Conservation (phyloP, 106 monocot genomes). For the Dendrobium chrysotoxum region DNA sequence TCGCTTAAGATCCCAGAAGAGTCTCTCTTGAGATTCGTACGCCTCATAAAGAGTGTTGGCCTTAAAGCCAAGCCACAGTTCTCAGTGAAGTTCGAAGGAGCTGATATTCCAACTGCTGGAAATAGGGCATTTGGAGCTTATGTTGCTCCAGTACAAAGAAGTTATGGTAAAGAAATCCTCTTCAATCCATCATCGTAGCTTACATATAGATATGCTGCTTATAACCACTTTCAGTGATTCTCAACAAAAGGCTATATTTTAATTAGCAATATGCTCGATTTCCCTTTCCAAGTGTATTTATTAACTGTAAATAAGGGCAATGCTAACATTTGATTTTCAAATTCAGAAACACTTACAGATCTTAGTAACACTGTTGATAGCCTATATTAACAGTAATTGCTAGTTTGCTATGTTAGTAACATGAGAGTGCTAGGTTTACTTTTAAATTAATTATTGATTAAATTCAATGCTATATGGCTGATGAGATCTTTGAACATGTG, state of each 20-base stretch:
- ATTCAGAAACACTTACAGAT: neutral
- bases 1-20: slow-evolving; percentile 73
- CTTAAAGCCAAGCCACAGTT: slow-evolving; percentile 73
- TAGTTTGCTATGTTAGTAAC: too few species aligned
- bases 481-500: too few species aligned
- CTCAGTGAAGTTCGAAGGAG: slow-evolving; percentile 62
- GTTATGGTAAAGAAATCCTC: slow-evolving; percentile 32
- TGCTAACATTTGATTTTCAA: neutral
- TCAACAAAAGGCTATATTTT: neutral
- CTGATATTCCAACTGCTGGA: slow-evolving; percentile 44
- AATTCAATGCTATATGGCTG: too few species aligned
- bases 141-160: slow-evolving; percentile 37
- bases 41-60: slow-evolving; percentile 60
- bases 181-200: neutral
- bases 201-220: neutral
- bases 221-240: neutral
- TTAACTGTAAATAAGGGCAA: neutral
- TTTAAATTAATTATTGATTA: too few species aligned
- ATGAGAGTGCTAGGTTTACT: too few species aligned
- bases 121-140: slow-evolving; percentile 78
- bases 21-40: slow-evolving; percentile 60
- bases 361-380: neutral
- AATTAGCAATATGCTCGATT: neutral
- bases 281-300: neutral
- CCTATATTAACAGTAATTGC: too few species aligned